Percentiles rank a stretch among this genome's conserved stretches.
phyloP scores from a whole-genome alignment of 2,329 filamentous ascomycete species.

The Drechmeria coniospora region DNA sequence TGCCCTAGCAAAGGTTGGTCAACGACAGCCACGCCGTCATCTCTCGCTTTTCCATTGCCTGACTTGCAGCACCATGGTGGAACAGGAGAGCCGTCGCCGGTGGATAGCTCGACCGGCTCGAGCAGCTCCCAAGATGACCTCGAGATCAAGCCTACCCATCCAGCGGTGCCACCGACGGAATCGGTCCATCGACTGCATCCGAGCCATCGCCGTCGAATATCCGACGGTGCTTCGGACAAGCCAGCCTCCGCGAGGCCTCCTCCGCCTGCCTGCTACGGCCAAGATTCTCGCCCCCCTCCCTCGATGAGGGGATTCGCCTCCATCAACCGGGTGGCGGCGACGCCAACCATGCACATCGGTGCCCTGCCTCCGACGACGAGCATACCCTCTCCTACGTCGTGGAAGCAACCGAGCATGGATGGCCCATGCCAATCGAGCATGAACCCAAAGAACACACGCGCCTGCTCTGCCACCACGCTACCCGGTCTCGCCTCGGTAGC shows the following conservation, averaged over 20 bases:
- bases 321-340: constrained; percentile 6
- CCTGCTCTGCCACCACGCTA: constrained; percentile 9
- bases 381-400: too few relatives aligned
- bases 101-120: constrained; percentile 21
- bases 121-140: constrained; percentile 24
- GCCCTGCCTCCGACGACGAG: neutral
- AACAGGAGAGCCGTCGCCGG: constrained; percentile 5
- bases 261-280: constrained; percentile 4
- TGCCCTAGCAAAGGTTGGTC: constrained; percentile 21
- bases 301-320: constrained; percentile 15
- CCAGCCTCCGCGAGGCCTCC: constrained; percentile 5
- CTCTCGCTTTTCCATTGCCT: neutral
- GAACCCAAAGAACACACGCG: too few relatives aligned
- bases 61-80: neutral
- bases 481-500: constrained; percentile 8
- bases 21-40: neutral
- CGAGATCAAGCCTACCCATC: constrained; percentile 18
- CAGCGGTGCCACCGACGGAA: constrained; percentile 4
- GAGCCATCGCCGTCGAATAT: constrained; percentile 13
- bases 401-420: too few relatives aligned
- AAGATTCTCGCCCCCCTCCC: constrained; percentile 13
- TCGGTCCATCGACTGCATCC: constrained; percentile 10
- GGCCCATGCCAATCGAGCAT: too few relatives aligned
- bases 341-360: neutral
- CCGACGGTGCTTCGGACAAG: constrained; percentile 14